Percentiles rank a stretch among this genome's conserved stretches.
Evolutionary conservation across 1,284 basidiomycete species (phyloP).

Genomic region (Trametes versicolor): DNA sequence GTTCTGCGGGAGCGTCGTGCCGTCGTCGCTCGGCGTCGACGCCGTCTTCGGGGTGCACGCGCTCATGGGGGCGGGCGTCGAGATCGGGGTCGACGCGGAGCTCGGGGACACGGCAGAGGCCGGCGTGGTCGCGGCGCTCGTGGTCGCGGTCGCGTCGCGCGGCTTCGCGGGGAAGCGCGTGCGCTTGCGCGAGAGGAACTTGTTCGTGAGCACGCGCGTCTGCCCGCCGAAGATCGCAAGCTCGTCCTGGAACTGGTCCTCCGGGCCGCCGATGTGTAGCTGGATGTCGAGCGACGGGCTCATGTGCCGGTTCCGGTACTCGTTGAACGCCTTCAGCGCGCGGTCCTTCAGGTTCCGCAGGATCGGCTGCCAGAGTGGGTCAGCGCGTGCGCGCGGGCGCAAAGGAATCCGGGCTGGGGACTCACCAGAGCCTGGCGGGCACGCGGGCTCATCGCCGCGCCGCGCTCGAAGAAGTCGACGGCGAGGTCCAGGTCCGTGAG

Average conservation of each 20-base stretch:
- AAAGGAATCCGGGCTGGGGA: not conserved
- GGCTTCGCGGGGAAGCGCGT: constrained; percentile 24
- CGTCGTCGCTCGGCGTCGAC: constrained; percentile 42
- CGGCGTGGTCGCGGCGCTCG: constrained; percentile 27
- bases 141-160: constrained; percentile 19
- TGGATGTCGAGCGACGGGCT: constrained; percentile 41
- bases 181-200: constrained; percentile 38
- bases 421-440: constrained; percentile 45
- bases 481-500: constrained; percentile 46
- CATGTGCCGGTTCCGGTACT: constrained; percentile 42
- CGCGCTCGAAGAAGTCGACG: constrained; percentile 44
- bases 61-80: constrained; percentile 28
- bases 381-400: not conserved
- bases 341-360: constrained; percentile 41
- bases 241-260: constrained; percentile 66
- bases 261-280: constrained; percentile 38
- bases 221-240: constrained; percentile 70
- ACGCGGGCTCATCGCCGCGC: constrained; percentile 38
- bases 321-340: constrained; percentile 40
- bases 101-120: not conserved
- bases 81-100: not conserved
- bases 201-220: constrained; percentile 55
- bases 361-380: constrained; percentile 35
- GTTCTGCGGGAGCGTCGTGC: constrained; percentile 35
- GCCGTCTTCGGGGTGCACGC: constrained; percentile 35